Percentiles rank a stretch among this genome's conserved stretches.
Conservation (phyloP, 2,329 filamentous ascomycete species). For the Uncinocarpus reesii region DNA sequence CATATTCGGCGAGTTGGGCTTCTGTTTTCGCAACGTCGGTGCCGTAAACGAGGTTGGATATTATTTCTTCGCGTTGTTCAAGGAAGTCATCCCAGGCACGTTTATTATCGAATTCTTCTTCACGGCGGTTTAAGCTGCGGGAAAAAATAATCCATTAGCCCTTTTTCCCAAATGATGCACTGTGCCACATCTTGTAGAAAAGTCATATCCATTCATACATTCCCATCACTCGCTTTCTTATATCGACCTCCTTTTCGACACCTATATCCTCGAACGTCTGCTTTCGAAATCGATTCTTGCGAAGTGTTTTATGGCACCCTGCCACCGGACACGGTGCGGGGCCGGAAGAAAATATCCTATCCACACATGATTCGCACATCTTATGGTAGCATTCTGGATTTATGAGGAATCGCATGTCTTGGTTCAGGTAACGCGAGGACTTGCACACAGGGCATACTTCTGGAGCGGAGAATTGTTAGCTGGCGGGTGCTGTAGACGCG, state of each 20-base stretch:
- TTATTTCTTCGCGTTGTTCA: constrained; percentile 80
- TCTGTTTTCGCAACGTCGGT: constrained; percentile 56
- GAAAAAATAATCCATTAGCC: neutral
- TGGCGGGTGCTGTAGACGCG: neutral
- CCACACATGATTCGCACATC: constrained; percentile 94
- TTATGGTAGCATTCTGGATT: constrained; percentile 98
- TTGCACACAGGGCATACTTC: constrained; percentile 97
- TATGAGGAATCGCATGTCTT: constrained; percentile 86
- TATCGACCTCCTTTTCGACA: constrained; percentile 89
- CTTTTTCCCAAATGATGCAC: neutral
- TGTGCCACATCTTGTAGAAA: neutral
- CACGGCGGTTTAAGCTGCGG: constrained; percentile 70
- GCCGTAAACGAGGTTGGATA: constrained; percentile 73
- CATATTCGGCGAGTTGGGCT: constrained; percentile 55
- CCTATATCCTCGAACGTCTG: constrained; percentile 83
- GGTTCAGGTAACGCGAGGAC: constrained; percentile 88
- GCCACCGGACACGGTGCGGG: constrained; percentile 88
- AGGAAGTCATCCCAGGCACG: constrained; percentile 87
- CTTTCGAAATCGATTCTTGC: constrained; percentile 70
- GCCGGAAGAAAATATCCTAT: constrained; percentile 83
- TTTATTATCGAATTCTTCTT: constrained; percentile 83
- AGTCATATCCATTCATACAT: constrained; percentile 31
- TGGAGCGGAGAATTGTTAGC: constrained; percentile 19
- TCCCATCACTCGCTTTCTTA: constrained; percentile 63
- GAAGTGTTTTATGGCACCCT: constrained; percentile 74